Evolutionary conservation across 768 basidiomycete genomes (phyloP).

Genomic region (Russula lepida): DNA sequence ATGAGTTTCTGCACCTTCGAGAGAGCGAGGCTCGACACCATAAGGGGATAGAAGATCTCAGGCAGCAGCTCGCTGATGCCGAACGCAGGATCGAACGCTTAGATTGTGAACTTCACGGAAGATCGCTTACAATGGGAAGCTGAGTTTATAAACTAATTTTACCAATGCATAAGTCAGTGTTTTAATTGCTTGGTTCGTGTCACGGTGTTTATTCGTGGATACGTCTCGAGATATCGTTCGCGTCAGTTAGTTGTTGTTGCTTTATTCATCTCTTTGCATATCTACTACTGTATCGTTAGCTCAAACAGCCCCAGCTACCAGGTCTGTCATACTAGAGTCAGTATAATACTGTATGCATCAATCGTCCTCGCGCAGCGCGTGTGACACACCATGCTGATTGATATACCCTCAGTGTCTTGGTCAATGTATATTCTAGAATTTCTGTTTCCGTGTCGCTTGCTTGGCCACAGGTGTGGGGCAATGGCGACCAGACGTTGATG

Average conservation of each 20-base stretch:
- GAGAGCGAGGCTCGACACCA: slow-evolving; percentile 4
- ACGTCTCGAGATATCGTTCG: background rate
- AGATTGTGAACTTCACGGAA: slow-evolving; percentile 11
- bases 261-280: background rate
- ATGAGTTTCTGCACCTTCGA: slow-evolving; percentile 9
- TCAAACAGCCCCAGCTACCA: background rate
- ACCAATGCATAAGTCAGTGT: background rate
- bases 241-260: background rate
- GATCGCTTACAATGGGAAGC: slow-evolving; percentile 10
- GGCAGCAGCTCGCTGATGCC: slow-evolving; percentile 11
- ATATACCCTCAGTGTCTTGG: background rate
- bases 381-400: background rate
- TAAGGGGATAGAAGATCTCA: slow-evolving; percentile 12
- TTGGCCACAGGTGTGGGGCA: background rate
- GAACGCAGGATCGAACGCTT: slow-evolving; percentile 14
- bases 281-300: slow-evolving; percentile 18
- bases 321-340: slow-evolving; percentile 8
- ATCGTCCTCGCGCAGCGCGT: slow-evolving; percentile 1
- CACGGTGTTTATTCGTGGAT: background rate
- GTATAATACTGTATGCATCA: background rate
- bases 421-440: background rate
- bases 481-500: background rate
- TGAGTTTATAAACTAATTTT: background rate
- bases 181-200: background rate
- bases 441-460: no score